Evolutionary conservation across 2,329 filamentous ascomycete genomes (phyloP).

Genomic region (Phaeosphaeria sp.): DNA sequence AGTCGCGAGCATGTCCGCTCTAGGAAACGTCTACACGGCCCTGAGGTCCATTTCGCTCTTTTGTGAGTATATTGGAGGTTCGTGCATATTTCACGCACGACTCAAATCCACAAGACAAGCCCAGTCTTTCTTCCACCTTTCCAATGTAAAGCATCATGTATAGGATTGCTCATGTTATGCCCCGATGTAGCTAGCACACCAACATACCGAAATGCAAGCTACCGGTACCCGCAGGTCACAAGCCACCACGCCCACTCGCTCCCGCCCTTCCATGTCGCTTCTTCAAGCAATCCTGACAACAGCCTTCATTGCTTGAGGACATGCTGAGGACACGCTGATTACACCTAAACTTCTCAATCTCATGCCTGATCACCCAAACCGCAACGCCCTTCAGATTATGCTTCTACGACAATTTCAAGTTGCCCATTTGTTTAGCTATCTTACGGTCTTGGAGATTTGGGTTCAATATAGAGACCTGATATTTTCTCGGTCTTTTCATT

Average conservation of each 20-base stretch:
- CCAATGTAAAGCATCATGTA: neutral
- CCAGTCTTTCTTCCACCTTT: neutral
- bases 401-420: neutral
- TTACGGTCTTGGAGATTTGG: neutral
- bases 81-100: neutral
- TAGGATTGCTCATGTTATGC: neutral
- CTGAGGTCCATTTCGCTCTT: neutral
- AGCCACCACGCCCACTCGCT: conserved; percentile 16
- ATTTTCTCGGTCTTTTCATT: conserved; percentile 1
- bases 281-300: conserved; percentile 18
- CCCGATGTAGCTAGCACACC: conserved; percentile 6
- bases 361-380: neutral
- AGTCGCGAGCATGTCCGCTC: neutral
- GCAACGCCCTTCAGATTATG: neutral
- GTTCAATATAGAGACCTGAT: conserved; percentile 1
- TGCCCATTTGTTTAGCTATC: neutral
- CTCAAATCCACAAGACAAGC: neutral
- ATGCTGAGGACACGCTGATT: neutral
- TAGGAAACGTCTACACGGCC: neutral
- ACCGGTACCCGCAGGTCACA: conserved; percentile 24
- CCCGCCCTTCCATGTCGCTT: conserved; percentile 10
- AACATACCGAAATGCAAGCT: conserved; percentile 8
- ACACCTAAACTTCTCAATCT: conserved; percentile 3
- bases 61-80: neutral
- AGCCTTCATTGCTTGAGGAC: neutral